Conservation (phyloP, 2,329 filamentous ascomycete species). For the Fusarium caatingaense region DNA sequence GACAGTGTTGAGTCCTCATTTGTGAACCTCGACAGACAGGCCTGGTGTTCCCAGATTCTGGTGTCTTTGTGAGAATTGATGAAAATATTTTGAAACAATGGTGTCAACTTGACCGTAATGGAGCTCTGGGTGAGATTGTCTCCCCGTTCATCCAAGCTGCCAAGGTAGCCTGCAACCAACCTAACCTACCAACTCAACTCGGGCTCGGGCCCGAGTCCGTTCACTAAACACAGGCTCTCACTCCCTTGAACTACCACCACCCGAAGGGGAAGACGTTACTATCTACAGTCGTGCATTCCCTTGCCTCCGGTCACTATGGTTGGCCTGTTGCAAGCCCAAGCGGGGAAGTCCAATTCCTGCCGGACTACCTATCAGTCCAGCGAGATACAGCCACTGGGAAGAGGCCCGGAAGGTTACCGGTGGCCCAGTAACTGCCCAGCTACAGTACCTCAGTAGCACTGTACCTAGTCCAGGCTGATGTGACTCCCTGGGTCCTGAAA, state of each 20-base stretch:
- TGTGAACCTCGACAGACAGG: not conserved
- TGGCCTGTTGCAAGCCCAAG: conserved; percentile 11
- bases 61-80: conserved; percentile 2
- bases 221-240: not conserved
- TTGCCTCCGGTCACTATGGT: conserved; percentile 13
- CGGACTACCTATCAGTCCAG: not conserved
- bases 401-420: not conserved
- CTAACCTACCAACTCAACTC: not conserved
- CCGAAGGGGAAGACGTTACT: not conserved
- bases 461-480: not conserved
- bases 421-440: not conserved
- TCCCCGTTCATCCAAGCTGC: not conserved
- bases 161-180: not conserved
- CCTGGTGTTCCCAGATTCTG: conserved; percentile 10
- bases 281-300: conserved; percentile 3
- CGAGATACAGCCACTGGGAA: not conserved
- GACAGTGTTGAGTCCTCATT: not conserved
- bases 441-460: not conserved
- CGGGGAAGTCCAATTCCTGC: conserved; percentile 2
- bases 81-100: conserved; percentile 7
- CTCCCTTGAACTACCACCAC: conserved; percentile 5
- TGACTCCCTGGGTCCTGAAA: conserved; percentile 1
- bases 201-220: not conserved
- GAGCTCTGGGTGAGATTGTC: not conserved
- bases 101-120: not conserved